Percentiles rank a stretch among this genome's conserved stretches.
Conservation (phyloP, 164 flowering plant species). For the Berberis vulgaris region DNA sequence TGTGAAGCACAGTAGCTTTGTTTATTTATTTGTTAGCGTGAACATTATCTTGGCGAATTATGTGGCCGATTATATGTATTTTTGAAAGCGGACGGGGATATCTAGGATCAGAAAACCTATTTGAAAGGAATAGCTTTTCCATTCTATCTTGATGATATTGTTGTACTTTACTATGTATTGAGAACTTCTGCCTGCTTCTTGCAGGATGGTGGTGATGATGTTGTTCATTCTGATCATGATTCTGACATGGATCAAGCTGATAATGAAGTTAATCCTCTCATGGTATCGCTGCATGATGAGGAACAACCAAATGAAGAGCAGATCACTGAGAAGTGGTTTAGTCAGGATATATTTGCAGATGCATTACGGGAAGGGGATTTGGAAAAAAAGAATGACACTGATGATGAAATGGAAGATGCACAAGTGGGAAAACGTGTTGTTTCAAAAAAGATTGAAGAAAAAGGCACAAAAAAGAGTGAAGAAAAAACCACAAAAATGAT, state of each 20-base stretch:
- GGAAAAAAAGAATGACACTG: conserved; percentile 32
- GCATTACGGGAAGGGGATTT: conserved; percentile 46
- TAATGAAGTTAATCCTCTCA: conserved; percentile 73
- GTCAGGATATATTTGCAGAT: conserved; percentile 79
- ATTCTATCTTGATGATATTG: no score
- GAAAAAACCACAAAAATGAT: neutral
- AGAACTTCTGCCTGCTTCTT: neutral
- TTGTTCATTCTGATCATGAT: conserved; percentile 40
- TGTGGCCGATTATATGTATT: no score
- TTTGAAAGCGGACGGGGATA: no score
- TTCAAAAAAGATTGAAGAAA: neutral
- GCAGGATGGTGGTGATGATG: conserved; percentile 31
- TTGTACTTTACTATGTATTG: no score
- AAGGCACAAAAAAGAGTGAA: neutral
- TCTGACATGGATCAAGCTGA: conserved; percentile 52
- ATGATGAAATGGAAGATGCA: conserved; percentile 56
- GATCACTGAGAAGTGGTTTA: conserved; percentile 65
- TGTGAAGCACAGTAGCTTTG: neutral
- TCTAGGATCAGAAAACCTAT: no score
- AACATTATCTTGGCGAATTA: neutral
- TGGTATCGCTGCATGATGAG: conserved; percentile 56
- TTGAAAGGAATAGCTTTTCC: no score
- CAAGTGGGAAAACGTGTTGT: conserved; percentile 5
- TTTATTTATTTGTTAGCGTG: neutral
- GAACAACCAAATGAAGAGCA: conserved; percentile 53